phyloP scores from a whole-genome alignment of 2,329 filamentous ascomycete genomes.

The Cryphonectria carpinicola region DNA sequence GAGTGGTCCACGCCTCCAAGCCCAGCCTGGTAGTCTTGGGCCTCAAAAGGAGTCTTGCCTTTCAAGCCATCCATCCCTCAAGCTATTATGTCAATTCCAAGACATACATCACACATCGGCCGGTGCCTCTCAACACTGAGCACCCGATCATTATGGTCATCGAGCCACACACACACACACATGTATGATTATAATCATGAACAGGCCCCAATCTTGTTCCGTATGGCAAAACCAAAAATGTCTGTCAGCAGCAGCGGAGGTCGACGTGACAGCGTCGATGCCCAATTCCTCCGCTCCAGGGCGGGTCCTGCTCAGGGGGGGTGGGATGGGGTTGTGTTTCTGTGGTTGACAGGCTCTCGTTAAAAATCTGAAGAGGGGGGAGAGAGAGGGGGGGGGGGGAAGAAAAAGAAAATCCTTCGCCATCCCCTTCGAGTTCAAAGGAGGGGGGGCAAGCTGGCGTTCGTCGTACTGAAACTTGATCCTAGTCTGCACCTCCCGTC shows the following conservation, averaged over 20 bases:
- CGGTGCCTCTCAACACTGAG: conserved; percentile 19
- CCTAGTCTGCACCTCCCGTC: conserved; percentile 15
- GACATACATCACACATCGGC: conserved; percentile 23
- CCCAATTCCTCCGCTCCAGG: conserved; percentile 4
- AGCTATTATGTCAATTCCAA: conserved; percentile 15
- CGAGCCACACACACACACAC: conserved; percentile 2
- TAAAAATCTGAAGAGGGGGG: background rate
- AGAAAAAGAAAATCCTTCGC: background rate
- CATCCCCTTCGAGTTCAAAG: background rate
- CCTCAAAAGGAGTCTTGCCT: conserved; percentile 12
- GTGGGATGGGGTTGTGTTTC: background rate
- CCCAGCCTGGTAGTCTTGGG: conserved; percentile 18
- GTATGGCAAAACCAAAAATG: conserved; percentile 2
- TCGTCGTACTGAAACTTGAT: background rate
- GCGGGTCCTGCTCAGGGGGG: background rate
- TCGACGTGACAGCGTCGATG: conserved; percentile 3
- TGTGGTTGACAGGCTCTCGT: background rate
- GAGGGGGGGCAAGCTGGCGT: background rate
- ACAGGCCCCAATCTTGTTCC: conserved; percentile 5
- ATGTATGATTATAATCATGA: background rate
- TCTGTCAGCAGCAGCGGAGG: background rate
- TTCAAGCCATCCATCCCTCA: background rate
- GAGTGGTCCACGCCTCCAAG: conserved; percentile 22
- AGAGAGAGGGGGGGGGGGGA: too few relatives aligned
- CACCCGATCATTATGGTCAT: background rate